Conservation (phyloP, 805 yeast species). For the Pichia paraexigua region DNA sequence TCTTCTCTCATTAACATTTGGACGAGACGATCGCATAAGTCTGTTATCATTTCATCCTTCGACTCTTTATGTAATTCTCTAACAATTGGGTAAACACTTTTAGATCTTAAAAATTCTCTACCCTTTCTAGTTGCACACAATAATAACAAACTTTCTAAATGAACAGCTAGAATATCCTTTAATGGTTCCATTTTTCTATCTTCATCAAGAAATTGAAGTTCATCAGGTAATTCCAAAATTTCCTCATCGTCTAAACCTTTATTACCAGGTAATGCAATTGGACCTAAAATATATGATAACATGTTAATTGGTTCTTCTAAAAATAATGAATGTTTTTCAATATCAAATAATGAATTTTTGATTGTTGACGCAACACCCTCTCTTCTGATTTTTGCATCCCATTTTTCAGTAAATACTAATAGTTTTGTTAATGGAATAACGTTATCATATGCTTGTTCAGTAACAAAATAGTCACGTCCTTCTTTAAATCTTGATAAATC, state of each 20-base stretch:
- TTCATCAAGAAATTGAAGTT: slow-evolving; percentile 67
- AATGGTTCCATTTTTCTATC: slow-evolving; percentile 74
- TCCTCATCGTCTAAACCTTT: slow-evolving; percentile 70
- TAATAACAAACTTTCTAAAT: slow-evolving; percentile 71
- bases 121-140: slow-evolving; percentile 67
- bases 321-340: slow-evolving; percentile 54
- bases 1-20: slow-evolving; percentile 93
- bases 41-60: slow-evolving; percentile 39
- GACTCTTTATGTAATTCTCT: slow-evolving; percentile 73
- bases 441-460: slow-evolving; percentile 62
- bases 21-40: slow-evolving; percentile 75
- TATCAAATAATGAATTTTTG: slow-evolving; percentile 80
- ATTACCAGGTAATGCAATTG: slow-evolving; percentile 60
- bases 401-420: slow-evolving; percentile 74
- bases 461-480: slow-evolving; percentile 74
- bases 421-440: slow-evolving; percentile 78
- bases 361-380: slow-evolving; percentile 91
- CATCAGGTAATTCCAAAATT: slow-evolving; percentile 80
- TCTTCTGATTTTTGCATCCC: slow-evolving; percentile 70
- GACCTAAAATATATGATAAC: slow-evolving; percentile 73
- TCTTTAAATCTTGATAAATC: slow-evolving; percentile 70
- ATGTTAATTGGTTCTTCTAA: slow-evolving; percentile 60
- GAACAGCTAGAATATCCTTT: slow-evolving; percentile 54
- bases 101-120: slow-evolving; percentile 71
- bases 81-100: slow-evolving; percentile 76